Percentiles rank a stretch among this genome's conserved stretches.
Evolutionary conservation across 495 filamentous ascomycete genomes (phyloP).

Genomic region (Annulohypoxylon moriforme): DNA sequence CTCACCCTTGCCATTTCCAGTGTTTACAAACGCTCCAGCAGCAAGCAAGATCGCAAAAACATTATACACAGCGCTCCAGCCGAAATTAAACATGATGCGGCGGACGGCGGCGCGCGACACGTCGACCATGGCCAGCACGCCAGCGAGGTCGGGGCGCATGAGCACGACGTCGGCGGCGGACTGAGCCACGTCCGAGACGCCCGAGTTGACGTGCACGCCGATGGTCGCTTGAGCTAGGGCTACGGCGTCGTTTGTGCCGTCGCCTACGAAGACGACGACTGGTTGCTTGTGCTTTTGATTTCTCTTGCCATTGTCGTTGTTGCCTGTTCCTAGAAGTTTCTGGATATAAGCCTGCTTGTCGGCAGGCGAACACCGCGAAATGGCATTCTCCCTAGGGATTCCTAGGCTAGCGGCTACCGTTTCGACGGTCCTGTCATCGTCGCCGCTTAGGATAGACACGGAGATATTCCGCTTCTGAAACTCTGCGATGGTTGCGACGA

Average conservation of each 20-base stretch:
- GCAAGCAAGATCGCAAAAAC: conserved; percentile 75
- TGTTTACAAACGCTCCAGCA: conserved; percentile 72
- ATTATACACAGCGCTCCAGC: conserved; percentile 81
- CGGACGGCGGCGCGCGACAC: conserved; percentile 64
- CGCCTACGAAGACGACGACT: conserved; percentile 75
- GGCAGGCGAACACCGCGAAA: conserved; percentile 64
- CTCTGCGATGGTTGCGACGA: conserved; percentile 57
- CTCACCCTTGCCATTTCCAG: neutral
- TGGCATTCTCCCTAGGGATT: conserved; percentile 61
- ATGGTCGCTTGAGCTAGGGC: conserved; percentile 79
- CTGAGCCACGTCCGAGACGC: conserved; percentile 70
- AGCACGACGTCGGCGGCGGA: conserved; percentile 78
- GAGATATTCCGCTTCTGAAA: conserved; percentile 68
- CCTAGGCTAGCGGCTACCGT: conserved; percentile 63
- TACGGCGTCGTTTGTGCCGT: conserved; percentile 84
- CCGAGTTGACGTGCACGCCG: conserved; percentile 72
- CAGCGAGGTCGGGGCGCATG: conserved; percentile 65
- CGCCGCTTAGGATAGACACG: conserved; percentile 76
- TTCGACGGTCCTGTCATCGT: conserved; percentile 70
- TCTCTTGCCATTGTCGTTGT: neutral
- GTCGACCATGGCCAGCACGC: conserved; percentile 69
- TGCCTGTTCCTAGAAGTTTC: conserved; percentile 42
- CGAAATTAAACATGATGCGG: conserved; percentile 77
- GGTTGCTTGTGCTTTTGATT: conserved; percentile 34
- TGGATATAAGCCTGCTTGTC: conserved; percentile 74